Conservation (phyloP, 164 flowering plant species). For the Stephania cephalantha region DNA sequence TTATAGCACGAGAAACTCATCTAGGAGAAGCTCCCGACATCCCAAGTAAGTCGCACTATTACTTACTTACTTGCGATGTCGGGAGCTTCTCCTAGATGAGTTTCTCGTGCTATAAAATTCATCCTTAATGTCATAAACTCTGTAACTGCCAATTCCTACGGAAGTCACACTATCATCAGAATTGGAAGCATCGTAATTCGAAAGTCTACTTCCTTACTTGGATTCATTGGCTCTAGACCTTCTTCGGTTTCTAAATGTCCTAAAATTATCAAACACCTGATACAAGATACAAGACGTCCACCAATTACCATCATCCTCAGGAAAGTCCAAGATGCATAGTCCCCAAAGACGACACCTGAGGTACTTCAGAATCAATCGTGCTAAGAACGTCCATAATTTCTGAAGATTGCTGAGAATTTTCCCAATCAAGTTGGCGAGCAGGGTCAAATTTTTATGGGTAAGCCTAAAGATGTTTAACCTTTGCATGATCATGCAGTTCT, state of each 20-base stretch:
- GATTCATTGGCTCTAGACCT: slow-evolving; percentile 53
- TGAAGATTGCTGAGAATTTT: slow-evolving; percentile 92
- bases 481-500: no score
- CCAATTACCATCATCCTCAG: slow-evolving; percentile 56
- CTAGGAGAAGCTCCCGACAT: slow-evolving; percentile 44
- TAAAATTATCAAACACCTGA: slow-evolving; percentile 72
- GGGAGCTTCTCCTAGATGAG: slow-evolving; percentile 28
- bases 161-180: slow-evolving; percentile 84
- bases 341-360: slow-evolving; percentile 9
- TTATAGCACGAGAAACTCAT: slow-evolving; percentile 29
- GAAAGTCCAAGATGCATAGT: slow-evolving; percentile 52
- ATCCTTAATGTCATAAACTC: slow-evolving; percentile 56
- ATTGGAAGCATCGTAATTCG: slow-evolving; percentile 65
- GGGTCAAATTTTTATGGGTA: slow-evolving; percentile 35
- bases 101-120: slow-evolving; percentile 43
- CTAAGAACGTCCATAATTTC: slow-evolving; percentile 90
- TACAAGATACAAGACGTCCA: slow-evolving; percentile 9
- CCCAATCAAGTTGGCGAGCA: slow-evolving; percentile 88
- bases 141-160: slow-evolving; percentile 45
- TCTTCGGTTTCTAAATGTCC: slow-evolving; percentile 78
- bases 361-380: slow-evolving; percentile 87
- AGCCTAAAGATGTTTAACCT: background rate
- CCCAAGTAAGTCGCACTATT: slow-evolving; percentile 44
- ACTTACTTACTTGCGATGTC: slow-evolving; percentile 56
- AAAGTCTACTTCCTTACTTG: slow-evolving; percentile 56